Base-by-base conservation (phyloP, 306 rosid genomes). In the Ochetophila trinervis region DNA sequence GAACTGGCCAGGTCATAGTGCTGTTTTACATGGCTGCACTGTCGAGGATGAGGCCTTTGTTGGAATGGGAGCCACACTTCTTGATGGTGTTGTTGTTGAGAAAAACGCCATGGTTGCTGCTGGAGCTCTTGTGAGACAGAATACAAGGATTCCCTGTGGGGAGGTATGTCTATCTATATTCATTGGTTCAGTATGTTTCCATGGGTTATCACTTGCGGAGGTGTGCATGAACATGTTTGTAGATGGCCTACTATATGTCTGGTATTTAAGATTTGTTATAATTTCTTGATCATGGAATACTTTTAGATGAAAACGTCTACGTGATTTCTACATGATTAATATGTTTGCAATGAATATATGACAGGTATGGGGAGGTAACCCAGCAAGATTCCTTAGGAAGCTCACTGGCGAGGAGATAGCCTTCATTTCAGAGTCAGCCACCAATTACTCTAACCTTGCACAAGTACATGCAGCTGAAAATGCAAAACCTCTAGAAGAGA, bases 31-130 rank as follows among this genome's bases (percentile, higher is more conserved):
- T 57, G 96, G 97, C 37, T 93, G 99, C 67, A 86, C 94, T 18
- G 84, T 93, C 64, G 97, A 93, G 80, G 99, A 90, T 66, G 99
- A 93, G 86, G 96, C 99, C 65, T 93, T 93, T 77, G 89, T 93
- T 75, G 98, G 97, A 54, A 89, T 87, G 91, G 96, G 98, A 57
- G 97, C 97, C 24, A 93, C 90, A 47, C 78, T 93, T 67, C 96
- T 93, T 68, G 96, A 93, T 80, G 98, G 97, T 49, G 97, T 76
- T 27, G 74, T 81, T 52, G 87, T 93, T 60, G 99, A 93, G 84
- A 93, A 84, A 72, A 84, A 90, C 68, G 88, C 96, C 66, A 90
- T 93, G 97, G 97, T 93, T 54, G 96, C 91, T 68, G 96, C 96
- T 40, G 97, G 97, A 68, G 91, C 99, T 63, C 96, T 87, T 75